Evolutionary conservation across 129 eudicot genomes (phyloP).

Genomic region (Helichrysum umbraculigerum): DNA sequence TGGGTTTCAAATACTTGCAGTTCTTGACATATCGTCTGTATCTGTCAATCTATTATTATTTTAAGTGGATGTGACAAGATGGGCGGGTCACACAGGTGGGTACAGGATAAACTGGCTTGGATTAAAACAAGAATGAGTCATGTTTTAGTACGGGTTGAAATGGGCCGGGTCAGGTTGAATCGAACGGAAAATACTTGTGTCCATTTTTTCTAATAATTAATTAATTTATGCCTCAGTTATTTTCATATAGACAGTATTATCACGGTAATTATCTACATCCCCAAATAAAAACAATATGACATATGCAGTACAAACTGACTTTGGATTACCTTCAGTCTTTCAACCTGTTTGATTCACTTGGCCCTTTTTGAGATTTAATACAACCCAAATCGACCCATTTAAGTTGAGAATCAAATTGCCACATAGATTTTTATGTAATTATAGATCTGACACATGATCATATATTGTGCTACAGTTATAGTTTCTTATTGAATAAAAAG

Average conservation of each 20-base stretch:
- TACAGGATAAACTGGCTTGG: neutral
- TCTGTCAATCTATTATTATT: neutral
- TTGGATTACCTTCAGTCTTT: neutral
- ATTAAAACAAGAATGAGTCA: neutral
- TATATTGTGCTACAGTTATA: too few species aligned
- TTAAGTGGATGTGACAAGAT: neutral
- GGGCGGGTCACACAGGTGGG: neutral
- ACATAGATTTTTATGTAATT: neutral
- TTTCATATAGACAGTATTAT: neutral
- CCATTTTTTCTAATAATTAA: neutral
- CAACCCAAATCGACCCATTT: neutral
- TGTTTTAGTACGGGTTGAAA: neutral
- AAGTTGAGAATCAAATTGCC: neutral
- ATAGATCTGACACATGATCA: too few species aligned
- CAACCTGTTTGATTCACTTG: neutral
- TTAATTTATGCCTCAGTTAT: neutral
- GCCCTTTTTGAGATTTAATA: neutral
- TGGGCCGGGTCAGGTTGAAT: neutral
- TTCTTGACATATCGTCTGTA: neutral
- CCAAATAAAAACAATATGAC: neutral
- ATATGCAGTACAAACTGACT: neutral
- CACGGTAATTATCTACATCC: neutral
- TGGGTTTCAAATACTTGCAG: neutral
- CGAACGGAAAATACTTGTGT: neutral
- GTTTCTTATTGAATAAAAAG: too few species aligned